Conservation (phyloP, 1,284 basidiomycete genomes). For the Cutaneotrichosporon sp. region DNA sequence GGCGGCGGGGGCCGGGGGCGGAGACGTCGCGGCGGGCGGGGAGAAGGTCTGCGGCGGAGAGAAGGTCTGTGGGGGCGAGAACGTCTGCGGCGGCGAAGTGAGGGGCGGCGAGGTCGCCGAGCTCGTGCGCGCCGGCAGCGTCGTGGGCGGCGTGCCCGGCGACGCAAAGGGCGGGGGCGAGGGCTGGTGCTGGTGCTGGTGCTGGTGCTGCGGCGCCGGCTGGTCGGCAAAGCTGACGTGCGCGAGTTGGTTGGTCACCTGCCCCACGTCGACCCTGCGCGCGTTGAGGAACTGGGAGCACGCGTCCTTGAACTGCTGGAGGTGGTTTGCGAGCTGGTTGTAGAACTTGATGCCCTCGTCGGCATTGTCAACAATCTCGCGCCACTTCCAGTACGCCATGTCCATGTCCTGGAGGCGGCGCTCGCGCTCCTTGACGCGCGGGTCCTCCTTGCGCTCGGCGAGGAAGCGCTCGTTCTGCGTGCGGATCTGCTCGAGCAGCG, state of each 20-base stretch:
- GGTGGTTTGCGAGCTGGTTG: slow-evolving; percentile 70
- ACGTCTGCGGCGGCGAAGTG: slow-evolving; percentile 13
- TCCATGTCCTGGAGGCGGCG: slow-evolving; percentile 83
- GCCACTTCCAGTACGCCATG: slow-evolving; percentile 82
- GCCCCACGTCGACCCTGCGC: slow-evolving; percentile 62
- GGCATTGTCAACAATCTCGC: slow-evolving; percentile 79
- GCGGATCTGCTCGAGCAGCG: slow-evolving; percentile 69
- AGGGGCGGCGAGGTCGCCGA: slow-evolving; percentile 6
- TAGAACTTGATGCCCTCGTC: slow-evolving; percentile 93
- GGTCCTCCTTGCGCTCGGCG: slow-evolving; percentile 75
- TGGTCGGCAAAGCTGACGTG: slow-evolving; percentile 20
- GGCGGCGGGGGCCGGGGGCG: slow-evolving; percentile 19
- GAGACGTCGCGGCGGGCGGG: slow-evolving; percentile 20
- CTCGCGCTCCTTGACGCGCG: slow-evolving; percentile 78
- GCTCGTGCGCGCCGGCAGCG: slow-evolving; percentile 12
- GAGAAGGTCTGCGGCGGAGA: slow-evolving; percentile 11
- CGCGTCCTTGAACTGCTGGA: slow-evolving; percentile 70
- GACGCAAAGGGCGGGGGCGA: slow-evolving; percentile 2
- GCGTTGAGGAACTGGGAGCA: slow-evolving; percentile 72
- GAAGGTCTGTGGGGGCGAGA: too few species aligned
- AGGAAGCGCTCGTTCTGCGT: slow-evolving; percentile 74
- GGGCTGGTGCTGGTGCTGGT: not conserved
- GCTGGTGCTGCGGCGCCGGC: slow-evolving; percentile 7
- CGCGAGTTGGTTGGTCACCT: slow-evolving; percentile 34
- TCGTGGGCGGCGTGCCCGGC: slow-evolving; percentile 5